Conservation (phyloP, 768 basidiomycete species). For the Wakefieldia striispora region DNA sequence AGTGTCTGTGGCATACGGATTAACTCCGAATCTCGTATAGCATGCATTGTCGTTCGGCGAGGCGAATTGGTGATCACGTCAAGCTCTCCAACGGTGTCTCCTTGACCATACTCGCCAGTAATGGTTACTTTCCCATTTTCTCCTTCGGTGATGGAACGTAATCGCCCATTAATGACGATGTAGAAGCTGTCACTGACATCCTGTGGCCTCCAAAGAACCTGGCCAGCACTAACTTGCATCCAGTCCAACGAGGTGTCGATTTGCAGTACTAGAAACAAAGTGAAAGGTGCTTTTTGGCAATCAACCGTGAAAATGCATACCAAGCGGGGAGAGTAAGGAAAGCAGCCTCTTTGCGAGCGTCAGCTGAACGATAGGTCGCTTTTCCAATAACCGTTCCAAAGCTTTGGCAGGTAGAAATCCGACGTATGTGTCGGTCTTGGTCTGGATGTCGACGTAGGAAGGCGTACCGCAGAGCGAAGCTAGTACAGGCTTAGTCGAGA, state of each 20-base stretch:
- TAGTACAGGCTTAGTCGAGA: slow-evolving; percentile 26
- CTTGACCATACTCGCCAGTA: slow-evolving; percentile 92
- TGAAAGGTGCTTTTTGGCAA: slow-evolving; percentile 2
- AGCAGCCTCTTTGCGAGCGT: slow-evolving; percentile 96
- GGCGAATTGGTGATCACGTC: slow-evolving; percentile 93
- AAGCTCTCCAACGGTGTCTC: slow-evolving; percentile 94
- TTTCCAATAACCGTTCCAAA: slow-evolving; percentile 86
- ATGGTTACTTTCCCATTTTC: slow-evolving; percentile 77
- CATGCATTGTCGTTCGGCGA: slow-evolving; percentile 89
- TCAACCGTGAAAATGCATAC: slow-evolving; percentile 41
- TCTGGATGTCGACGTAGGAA: slow-evolving; percentile 94
- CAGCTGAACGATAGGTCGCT: slow-evolving; percentile 90
- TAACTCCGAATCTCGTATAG: slow-evolving; percentile 96
- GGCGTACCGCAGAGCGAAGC: slow-evolving; percentile 89
- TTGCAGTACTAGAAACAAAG: slow-evolving; percentile 67
- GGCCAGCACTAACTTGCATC: slow-evolving; percentile 96
- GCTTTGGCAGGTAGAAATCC: slow-evolving; percentile 90
- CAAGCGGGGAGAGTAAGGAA: slow-evolving; percentile 88
- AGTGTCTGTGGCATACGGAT: slow-evolving; percentile 96
- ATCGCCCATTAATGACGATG: slow-evolving; percentile 95
- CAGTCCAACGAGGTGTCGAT: slow-evolving; percentile 97
- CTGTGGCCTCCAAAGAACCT: slow-evolving; percentile 90
- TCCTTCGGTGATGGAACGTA: slow-evolving; percentile 84
- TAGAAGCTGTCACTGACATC: slow-evolving; percentile 95
- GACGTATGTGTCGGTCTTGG: slow-evolving; percentile 98